Evolutionary conservation across 345 rosid genomes (phyloP).

Genomic region (Corchorus olitorius): DNA sequence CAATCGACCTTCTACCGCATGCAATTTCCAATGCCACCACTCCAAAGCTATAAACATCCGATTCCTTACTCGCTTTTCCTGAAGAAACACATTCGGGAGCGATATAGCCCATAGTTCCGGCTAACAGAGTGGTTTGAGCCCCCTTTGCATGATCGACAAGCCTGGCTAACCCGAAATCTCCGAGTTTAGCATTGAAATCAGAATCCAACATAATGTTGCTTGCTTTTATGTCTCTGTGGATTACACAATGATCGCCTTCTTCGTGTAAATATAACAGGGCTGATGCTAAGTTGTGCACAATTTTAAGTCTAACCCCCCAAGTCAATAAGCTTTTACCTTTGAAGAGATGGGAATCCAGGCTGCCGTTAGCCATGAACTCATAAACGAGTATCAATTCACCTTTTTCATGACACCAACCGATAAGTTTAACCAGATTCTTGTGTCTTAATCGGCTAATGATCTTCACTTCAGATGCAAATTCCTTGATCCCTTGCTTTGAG

Average conservation of each 20-base stretch:
- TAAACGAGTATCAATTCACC: constrained; percentile 16
- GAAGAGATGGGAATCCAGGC: constrained; percentile 29
- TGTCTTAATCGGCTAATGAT: constrained; percentile 42
- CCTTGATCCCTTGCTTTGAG: constrained; percentile 31
- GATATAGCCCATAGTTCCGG: constrained; percentile 28
- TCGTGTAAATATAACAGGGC: constrained; percentile 29
- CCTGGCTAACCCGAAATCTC: constrained; percentile 43
- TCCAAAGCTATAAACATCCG: constrained; percentile 27
- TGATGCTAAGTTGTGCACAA: constrained; percentile 27
- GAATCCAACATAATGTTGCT: too few species aligned
- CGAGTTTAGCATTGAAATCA: not conserved
- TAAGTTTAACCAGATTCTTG: constrained; percentile 45
- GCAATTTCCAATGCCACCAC: constrained; percentile 32
- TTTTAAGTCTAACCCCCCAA: constrained; percentile 29
- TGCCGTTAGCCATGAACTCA: constrained; percentile 22
- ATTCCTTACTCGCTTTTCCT: constrained; percentile 26
- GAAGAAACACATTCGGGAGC: constrained; percentile 23
- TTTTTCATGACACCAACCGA: constrained; percentile 57
- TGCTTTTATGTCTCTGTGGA: too few species aligned
- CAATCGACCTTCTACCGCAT: constrained; percentile 26
- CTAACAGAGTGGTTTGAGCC: constrained; percentile 9
- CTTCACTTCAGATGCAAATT: constrained; percentile 26
- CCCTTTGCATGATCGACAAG: constrained; percentile 30
- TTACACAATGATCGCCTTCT: constrained; percentile 22
- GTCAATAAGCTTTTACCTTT: constrained; percentile 17